Evolutionary conservation across 768 basidiomycete genomes (phyloP).

Genomic region (Boletus fagicola): DNA sequence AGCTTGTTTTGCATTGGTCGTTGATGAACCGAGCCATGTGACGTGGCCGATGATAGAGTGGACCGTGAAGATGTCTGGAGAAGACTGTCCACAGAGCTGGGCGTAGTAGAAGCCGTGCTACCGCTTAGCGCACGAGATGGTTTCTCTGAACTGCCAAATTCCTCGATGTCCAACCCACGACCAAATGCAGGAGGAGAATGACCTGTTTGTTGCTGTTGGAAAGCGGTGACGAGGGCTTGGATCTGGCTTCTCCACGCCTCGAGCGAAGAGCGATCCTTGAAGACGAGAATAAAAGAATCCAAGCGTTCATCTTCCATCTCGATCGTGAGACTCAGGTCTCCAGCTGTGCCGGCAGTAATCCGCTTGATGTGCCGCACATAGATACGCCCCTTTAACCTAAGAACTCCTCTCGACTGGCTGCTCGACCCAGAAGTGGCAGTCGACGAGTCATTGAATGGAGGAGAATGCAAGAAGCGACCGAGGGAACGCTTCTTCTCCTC

Average conservation of each 20-base stretch:
- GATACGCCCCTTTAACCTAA: constrained; percentile 92
- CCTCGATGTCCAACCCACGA: constrained; percentile 59
- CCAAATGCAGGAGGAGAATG: constrained; percentile 33
- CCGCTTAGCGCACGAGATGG: constrained; percentile 80
- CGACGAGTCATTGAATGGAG: constrained; percentile 51
- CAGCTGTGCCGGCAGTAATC: constrained; percentile 76
- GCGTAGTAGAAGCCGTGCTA: constrained; percentile 59
- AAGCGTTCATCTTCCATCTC: constrained; percentile 95
- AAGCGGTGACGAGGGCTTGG: constrained; percentile 68
- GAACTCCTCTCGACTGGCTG: constrained; percentile 54
- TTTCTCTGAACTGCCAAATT: constrained; percentile 75
- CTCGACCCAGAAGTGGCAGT: constrained; percentile 38
- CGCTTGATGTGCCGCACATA: constrained; percentile 93
- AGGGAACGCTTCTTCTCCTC: constrained; percentile 91
- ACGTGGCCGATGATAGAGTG: constrained; percentile 72
- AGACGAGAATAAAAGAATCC: constrained; percentile 94
- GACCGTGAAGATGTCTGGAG: constrained; percentile 66
- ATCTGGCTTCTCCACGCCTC: constrained; percentile 89
- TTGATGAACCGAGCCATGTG: constrained; percentile 54
- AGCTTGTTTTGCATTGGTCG: constrained; percentile 45
- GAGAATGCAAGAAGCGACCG: constrained; percentile 69
- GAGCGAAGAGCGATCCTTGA: constrained; percentile 84
- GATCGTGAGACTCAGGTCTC: constrained; percentile 92
- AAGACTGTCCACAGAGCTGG: constrained; percentile 60
- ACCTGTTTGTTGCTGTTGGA: constrained; percentile 54